Percentiles rank a stretch among this genome's conserved stretches.
Conservation (phyloP, 345 rosid species). For the Gossypium raimondii region DNA sequence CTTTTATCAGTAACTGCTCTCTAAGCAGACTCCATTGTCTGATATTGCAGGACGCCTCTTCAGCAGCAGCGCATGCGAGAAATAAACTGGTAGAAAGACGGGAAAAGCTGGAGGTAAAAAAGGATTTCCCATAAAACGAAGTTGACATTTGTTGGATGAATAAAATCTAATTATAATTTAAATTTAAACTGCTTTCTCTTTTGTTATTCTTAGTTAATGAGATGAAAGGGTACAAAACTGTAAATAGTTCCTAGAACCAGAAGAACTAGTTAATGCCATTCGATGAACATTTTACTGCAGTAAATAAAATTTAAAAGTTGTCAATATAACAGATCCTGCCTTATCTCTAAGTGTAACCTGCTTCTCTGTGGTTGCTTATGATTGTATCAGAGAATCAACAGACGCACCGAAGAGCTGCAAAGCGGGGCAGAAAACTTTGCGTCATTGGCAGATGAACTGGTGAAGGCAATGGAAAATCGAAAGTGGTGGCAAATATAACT, state of each 20-base stretch:
- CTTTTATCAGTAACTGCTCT: not conserved
- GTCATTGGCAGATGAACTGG: slow-evolving; percentile 62
- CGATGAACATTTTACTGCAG: not conserved
- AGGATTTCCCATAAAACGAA: not conserved
- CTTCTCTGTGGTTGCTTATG: not conserved
- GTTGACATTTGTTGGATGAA: slow-evolving; percentile 4
- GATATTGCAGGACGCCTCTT: slow-evolving; percentile 39
- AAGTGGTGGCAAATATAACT: slow-evolving; percentile 63
- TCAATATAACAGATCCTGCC: not conserved
- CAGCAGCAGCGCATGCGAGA: slow-evolving; percentile 45
- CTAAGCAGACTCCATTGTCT: slow-evolving; percentile 6
- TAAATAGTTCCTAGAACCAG: not conserved
- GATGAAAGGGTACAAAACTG: not conserved
- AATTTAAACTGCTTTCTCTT: not conserved
- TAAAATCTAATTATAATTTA: not conserved
- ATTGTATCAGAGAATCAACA: slow-evolving; percentile 41
- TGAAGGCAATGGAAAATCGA: slow-evolving; percentile 60
- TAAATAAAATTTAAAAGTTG: not conserved
- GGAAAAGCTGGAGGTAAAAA: slow-evolving; percentile 45
- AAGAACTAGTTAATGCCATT: too few relatives aligned
- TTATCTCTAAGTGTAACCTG: not conserved
- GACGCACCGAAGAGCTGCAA: slow-evolving; percentile 55
- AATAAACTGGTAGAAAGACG: slow-evolving; percentile 40
- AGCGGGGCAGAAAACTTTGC: slow-evolving; percentile 60
- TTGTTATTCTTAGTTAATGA: not conserved